Base-by-base conservation (phyloP, 1,284 basidiomycete genomes). In the Malassezia japonica region DNA sequence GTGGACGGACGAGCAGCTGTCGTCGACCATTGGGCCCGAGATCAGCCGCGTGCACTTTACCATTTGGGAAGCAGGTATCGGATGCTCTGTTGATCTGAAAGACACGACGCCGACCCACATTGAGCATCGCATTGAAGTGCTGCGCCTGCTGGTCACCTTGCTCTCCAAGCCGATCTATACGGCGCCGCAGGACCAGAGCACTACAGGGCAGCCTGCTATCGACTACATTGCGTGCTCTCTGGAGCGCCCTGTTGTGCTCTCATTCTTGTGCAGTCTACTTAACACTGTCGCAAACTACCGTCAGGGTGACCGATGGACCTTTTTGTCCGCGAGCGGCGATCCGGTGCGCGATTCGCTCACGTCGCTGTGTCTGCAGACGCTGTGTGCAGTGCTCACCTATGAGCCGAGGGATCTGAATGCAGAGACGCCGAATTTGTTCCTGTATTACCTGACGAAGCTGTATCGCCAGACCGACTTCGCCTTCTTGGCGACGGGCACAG, bases 41-140 rank as follows among this genome's bases (percentile, higher is more conserved):
- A 42, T 48, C 21, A 58, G 55, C 10, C 52, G 59, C 25, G 55
- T 64, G 37, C 57, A 64, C 29, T 61, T 61, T 39, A 53, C 61
- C 5, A 72, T 72, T 50, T 72, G 67, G 66, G 60, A 65, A 34
- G 57, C 67, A 9, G 70, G 70, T 16, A 65, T 72, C 6, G 70
- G 70, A 2, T 60, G 59, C 44, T 63, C 67, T 0, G 51, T 68
- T 33, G 60, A 70, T 18, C 46, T 71, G 1, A 40, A 49, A 5
- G 55, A 53, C 18, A 63, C 61, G 2, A 61, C 57, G 0, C 47
- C 52, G 15, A 38, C 42, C 35, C 69, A 70, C 37, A 46, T 61
- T 10, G 54, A 61, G 1, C 59, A 64, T 33, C 64, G 67, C 6
- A 56, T 62, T 33, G 66, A 70, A 33, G 44, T 68, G 3, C 43